phyloP scores from a whole-genome alignment of 75 land plant species.

The Ceratopteris richardii region DNA sequence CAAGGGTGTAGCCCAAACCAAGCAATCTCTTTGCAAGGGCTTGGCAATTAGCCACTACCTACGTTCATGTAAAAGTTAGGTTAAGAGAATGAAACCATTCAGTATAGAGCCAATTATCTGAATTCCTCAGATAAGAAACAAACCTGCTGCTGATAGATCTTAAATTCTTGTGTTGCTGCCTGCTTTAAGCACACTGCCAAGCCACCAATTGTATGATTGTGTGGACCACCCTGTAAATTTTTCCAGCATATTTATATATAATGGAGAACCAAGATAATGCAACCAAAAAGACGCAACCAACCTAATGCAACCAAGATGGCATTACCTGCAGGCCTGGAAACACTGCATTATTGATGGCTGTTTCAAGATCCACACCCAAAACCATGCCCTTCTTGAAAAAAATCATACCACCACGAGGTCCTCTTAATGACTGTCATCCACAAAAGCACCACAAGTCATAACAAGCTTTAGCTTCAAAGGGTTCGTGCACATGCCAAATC shows the following conservation, averaged over 20 bases:
- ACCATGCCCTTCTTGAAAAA: constrained; percentile 76
- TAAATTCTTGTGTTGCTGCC: constrained; percentile 66
- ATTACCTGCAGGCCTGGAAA: constrained; percentile 90
- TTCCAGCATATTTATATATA: not conserved
- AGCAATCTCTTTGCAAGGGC: constrained; percentile 60
- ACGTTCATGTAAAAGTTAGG: not conserved
- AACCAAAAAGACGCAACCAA: not conserved
- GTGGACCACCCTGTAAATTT: constrained; percentile 82
- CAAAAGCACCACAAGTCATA: constrained; percentile 1
- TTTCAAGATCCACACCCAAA: constrained; percentile 68
- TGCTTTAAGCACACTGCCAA: constrained; percentile 84
- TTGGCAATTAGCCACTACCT: constrained; percentile 80
- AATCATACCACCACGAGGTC: constrained; percentile 96
- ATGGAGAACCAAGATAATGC: not conserved
- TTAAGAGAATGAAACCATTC: not conserved
- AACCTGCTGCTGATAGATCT: constrained; percentile 69
- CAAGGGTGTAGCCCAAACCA: constrained; percentile 70
- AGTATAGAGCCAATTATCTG: not conserved
- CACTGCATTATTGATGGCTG: constrained; percentile 83
- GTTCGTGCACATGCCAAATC: not conserved
- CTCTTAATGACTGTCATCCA: constrained; percentile 63
- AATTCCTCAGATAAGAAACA: not conserved
- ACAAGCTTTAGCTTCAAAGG: not conserved
- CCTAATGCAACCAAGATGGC: not conserved
- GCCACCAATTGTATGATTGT: constrained; percentile 88